Evolutionary conservation across 306 rosid genomes (phyloP).

Genomic region (Albizia julibrissin): DNA sequence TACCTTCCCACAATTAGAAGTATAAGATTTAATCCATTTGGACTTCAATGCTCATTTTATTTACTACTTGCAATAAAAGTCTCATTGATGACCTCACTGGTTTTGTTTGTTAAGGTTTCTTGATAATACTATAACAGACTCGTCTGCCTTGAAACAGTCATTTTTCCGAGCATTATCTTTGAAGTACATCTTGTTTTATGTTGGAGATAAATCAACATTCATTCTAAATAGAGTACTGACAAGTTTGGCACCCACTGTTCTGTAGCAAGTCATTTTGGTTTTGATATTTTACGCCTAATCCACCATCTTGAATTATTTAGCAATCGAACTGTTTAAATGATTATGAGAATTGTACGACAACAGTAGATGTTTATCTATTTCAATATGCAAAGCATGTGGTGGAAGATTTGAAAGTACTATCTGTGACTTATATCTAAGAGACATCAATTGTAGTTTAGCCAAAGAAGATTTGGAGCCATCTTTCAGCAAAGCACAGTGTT

Average conservation of each 20-base stretch:
- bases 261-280: too few relatives aligned
- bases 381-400: background rate
- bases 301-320: too few relatives aligned
- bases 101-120: background rate
- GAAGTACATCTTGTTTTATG: too few relatives aligned
- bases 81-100: background rate
- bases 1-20: background rate
- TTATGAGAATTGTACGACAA: too few relatives aligned
- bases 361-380: background rate
- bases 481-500: background rate
- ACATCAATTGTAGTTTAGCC: background rate
- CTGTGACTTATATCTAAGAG: background rate
- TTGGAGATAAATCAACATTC: too few relatives aligned
- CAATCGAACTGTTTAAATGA: too few relatives aligned
- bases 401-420: too few relatives aligned
- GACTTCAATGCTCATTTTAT: background rate
- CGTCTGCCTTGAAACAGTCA: conserved; percentile 2
- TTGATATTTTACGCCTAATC: too few relatives aligned
- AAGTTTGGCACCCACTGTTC: too few relatives aligned
- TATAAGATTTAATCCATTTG: background rate
- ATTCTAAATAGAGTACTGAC: too few relatives aligned
- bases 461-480: background rate
- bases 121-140: background rate
- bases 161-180: background rate
- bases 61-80: background rate